phyloP scores from a whole-genome alignment of 768 basidiomycete species.

The Cystobasidium ongulense region DNA sequence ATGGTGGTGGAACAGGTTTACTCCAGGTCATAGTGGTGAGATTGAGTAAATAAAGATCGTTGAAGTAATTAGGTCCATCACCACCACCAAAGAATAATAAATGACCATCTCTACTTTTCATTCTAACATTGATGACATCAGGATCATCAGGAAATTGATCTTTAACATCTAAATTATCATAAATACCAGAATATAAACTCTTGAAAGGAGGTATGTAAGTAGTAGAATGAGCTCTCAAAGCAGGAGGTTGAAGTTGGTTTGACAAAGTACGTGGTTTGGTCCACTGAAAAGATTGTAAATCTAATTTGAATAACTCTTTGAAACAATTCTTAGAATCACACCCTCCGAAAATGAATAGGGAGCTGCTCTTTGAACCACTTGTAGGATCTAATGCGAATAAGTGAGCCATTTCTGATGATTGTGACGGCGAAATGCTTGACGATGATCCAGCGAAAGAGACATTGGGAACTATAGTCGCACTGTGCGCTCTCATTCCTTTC shows the following conservation, averaged over 20 bases:
- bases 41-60: conserved; percentile 28
- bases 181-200: not conserved
- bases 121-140: not conserved
- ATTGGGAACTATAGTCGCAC: not conserved
- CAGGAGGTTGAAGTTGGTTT: not conserved
- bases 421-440: not conserved
- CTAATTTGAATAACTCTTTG: conserved; percentile 30
- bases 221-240: conserved; percentile 25
- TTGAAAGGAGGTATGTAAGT: conserved; percentile 23
- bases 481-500: not conserved
- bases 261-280: conserved; percentile 1
- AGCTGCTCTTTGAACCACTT: not conserved
- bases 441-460: not conserved
- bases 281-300: conserved; percentile 26
- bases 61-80: conserved; percentile 29
- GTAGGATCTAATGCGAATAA: not conserved
- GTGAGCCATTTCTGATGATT: not conserved
- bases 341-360: conserved; percentile 32
- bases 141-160: not conserved
- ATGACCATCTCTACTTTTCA: conserved; percentile 14
- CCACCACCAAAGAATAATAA: conserved; percentile 23
- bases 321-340: conserved; percentile 29
- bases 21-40: conserved; percentile 3
- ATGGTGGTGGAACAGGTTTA: conserved; percentile 1
- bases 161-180: conserved; percentile 1